phyloP scores from a whole-genome alignment of 2,329 filamentous ascomycete species.

The Stachybotrys chlorohalonatus region DNA sequence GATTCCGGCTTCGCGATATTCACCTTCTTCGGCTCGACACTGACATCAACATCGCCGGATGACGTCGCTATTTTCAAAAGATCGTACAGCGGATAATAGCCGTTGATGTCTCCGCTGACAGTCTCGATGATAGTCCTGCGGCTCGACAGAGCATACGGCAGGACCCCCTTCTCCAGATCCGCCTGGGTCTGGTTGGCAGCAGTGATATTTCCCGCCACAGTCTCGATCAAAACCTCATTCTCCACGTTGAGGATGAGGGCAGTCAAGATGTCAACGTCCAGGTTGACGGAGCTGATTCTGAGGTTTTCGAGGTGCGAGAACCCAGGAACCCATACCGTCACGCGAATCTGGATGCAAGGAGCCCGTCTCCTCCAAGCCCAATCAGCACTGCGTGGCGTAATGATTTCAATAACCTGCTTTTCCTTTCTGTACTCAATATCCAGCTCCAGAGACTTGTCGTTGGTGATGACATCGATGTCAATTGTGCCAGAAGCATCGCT shows the following conservation, averaged over 20 bases:
- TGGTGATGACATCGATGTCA: constrained; percentile 35
- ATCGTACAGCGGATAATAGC: constrained; percentile 43
- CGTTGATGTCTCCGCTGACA: constrained; percentile 32
- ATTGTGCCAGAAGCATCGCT: constrained; percentile 24
- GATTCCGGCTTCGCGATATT: constrained; percentile 22
- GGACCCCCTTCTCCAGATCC: constrained; percentile 11
- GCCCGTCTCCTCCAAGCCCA: constrained; percentile 12
- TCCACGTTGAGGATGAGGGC: constrained; percentile 27
- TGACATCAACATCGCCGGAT: constrained; percentile 32
- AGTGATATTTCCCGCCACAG: constrained; percentile 28
- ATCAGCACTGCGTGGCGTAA: constrained; percentile 24
- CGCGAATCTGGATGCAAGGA: constrained; percentile 39
- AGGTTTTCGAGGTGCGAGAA: constrained; percentile 27
- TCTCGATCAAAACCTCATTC: constrained; percentile 19
- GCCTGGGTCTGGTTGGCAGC: constrained; percentile 19
- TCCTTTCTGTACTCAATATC: constrained; percentile 20
- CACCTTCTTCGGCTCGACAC: constrained; percentile 31
- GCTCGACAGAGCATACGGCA: constrained; percentile 32
- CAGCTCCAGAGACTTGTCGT: constrained; percentile 30
- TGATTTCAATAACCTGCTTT: constrained; percentile 28
- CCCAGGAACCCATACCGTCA: constrained; percentile 37
- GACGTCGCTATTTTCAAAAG: constrained; percentile 32
- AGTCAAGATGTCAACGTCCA: constrained; percentile 29
- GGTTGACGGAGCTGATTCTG: constrained; percentile 23
- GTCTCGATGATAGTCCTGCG: constrained; percentile 32